A percentile compares a stretch with the other conserved stretches of the same genome.
Evolutionary conservation across 352 stramenopile genomes (phyloP).

Genomic region (Phytophthora sp.): DNA sequence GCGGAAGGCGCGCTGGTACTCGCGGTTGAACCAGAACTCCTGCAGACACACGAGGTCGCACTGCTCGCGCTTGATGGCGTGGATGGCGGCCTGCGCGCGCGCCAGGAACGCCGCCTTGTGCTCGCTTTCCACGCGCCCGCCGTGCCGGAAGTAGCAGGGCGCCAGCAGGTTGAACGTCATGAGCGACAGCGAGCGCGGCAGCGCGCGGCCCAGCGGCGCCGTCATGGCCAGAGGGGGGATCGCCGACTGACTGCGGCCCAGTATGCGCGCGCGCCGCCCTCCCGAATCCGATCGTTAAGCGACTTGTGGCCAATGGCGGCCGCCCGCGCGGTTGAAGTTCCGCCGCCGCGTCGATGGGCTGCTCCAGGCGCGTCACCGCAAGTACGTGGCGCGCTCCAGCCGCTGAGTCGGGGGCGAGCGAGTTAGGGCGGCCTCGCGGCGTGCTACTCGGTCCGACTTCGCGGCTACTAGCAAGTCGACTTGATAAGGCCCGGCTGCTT

Average conservation of each 20-base stretch:
- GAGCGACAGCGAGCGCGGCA: slow-evolving; percentile 57
- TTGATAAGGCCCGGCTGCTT: too few relatives aligned
- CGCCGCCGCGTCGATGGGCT: not conserved
- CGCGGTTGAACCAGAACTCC: slow-evolving; percentile 85
- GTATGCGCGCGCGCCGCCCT: too few relatives aligned
- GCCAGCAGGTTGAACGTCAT: slow-evolving; percentile 91
- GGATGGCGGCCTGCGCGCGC: slow-evolving; percentile 73
- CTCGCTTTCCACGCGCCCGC: slow-evolving; percentile 71
- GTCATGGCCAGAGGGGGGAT: slow-evolving; percentile 19
- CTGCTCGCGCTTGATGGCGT: slow-evolving; percentile 71
- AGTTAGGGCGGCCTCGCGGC: too few relatives aligned
- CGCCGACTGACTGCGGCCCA: slow-evolving; percentile 20
- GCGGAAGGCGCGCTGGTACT: slow-evolving; percentile 78
- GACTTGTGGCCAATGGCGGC: not conserved
- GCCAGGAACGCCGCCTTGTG: slow-evolving; percentile 66
- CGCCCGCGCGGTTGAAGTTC: not conserved
- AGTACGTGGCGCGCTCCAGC: not conserved
- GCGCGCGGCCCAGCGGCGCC: slow-evolving; percentile 26
- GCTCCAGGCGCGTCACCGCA: not conserved
- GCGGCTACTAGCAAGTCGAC: too few relatives aligned
- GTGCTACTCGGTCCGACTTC: too few relatives aligned
- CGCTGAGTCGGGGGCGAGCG: too few relatives aligned
- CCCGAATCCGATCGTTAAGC: too few relatives aligned
- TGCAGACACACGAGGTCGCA: slow-evolving; percentile 85
- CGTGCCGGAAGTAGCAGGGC: slow-evolving; percentile 89